These are phyloP conservation scores for Stentor roeselii DNA, from an alignment of 73 alveolate genomes.

Conservation along the genomic window DNA sequence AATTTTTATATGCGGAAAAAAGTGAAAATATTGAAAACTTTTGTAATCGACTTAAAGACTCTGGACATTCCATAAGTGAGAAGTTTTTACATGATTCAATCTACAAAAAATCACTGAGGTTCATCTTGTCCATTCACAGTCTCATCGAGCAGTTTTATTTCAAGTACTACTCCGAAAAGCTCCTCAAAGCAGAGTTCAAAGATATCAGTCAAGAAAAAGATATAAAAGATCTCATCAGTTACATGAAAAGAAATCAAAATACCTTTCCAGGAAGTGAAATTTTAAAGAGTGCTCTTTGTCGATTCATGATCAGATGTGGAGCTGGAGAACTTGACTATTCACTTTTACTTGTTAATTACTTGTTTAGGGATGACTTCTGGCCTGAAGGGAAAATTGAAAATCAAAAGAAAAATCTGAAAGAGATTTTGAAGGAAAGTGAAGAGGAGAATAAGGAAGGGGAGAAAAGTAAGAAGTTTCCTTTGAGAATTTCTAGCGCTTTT, in stretches of 20 bases:
- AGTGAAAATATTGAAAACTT: not conserved
- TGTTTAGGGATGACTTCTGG: not conserved
- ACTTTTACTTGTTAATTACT: not conserved
- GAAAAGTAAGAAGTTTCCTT: too few species aligned
- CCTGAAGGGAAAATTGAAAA: not conserved
- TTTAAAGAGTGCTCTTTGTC: not conserved
- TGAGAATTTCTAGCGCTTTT: too few species aligned
- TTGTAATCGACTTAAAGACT: not conserved
- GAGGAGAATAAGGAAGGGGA: too few species aligned
- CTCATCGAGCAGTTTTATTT: not conserved
- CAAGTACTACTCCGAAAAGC: not conserved
- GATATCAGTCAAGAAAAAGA: not conserved
- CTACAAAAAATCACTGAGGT: not conserved
- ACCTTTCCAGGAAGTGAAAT: not conserved
- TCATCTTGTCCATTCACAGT: not conserved
- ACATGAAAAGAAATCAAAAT: not conserved
- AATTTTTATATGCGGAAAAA: not conserved
- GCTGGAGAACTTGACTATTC: not conserved
- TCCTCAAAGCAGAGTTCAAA: not conserved
- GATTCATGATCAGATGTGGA: slow-evolving; percentile 28
- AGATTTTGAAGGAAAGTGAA: not conserved
- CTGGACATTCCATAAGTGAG: too few species aligned
- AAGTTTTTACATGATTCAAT: not conserved
- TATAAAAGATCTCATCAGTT: too few species aligned
- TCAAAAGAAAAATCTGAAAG: not conserved